Evolutionary conservation across 2,329 filamentous ascomycete genomes (phyloP), one percentile per base, ranked within the genome.

Genomic region (Trichoderma citrinoviride): DNA sequence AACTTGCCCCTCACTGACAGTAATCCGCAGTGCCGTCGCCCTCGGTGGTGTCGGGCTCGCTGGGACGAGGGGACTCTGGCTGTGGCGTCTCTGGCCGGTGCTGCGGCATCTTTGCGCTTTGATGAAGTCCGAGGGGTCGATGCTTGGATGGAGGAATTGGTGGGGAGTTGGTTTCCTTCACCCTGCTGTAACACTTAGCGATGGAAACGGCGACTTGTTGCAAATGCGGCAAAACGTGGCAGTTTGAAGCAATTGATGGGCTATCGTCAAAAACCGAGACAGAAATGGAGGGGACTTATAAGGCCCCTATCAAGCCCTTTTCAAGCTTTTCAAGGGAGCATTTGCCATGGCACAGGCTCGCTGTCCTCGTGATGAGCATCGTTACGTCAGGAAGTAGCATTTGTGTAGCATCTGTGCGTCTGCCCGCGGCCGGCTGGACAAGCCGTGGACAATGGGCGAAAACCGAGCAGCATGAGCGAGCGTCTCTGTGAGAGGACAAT

Each of bases 61-160:
- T 69, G n/a, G 73, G 74, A 41, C 72, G 66, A 41, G 74, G 73
- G 41, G 71, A 69, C 12, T 53, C 58, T 21, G 69, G 69, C 43
- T 74, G 72, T 55, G 74, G 74, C 29, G 74, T 76, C 66, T 74
- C 73, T 29, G 73, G 73, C 43, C 73, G 46, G 46, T 71, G 74
- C 68, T 71, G 70, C 37, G 57, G 57, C 43, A 67, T 66, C 33
- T 46, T 64, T 44, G 49, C 41, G 49, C 21, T 41, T 15, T 23
- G 58, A 44, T 5, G 3, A 4, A 14, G 1, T 37, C 3, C 19
- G 17, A 52, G 23, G 10, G 47, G 3, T 52, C 21, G 46, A 15
- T n/a, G 14, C 10, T 44, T n/a, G 12, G 8, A 33, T 37, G 29
- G 17, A 33, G 17, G 49, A n/a, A 29, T 33, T 33, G 47, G n/a